Conservation (phyloP, 495 filamentous ascomycete genomes). For the Cercophora scortea region DNA sequence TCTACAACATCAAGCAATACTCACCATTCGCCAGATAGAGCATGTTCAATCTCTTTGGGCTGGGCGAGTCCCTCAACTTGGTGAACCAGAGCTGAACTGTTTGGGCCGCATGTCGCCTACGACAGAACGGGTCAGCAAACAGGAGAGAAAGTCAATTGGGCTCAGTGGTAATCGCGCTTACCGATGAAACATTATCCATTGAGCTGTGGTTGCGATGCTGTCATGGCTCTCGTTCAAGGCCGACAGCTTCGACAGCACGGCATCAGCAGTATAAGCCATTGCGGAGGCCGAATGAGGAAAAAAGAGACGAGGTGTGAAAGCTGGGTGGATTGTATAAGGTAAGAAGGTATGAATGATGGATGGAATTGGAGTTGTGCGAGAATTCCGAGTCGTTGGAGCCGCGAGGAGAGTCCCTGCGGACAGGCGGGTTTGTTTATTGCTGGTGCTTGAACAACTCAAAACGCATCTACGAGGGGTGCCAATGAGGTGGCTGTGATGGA, state of each 20-base stretch:
- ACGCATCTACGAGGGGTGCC: constrained; percentile 9
- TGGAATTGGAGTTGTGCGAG: no score
- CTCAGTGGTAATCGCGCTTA: constrained; percentile 31
- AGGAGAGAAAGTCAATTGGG: no score
- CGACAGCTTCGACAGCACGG: constrained; percentile 86
- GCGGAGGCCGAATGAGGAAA: neutral
- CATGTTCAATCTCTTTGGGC: constrained; percentile 79
- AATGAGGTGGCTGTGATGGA: neutral
- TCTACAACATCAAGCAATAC: constrained; percentile 18
- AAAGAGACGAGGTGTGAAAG: neutral
- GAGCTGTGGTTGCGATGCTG: constrained; percentile 85
- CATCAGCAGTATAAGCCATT: constrained; percentile 94
- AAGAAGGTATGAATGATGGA: no score
- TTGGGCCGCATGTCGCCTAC: constrained; percentile 78
- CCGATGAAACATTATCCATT: constrained; percentile 99
- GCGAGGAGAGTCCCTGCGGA: neutral
- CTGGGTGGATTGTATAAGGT: neutral
- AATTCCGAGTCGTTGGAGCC: no score
- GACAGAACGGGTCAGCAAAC: constrained; percentile 3
- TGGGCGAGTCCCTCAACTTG: constrained; percentile 73
- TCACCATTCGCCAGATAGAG: constrained; percentile 93
- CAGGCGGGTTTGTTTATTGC: neutral
- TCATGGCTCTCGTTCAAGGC: constrained; percentile 94
- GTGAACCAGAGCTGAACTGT: constrained; percentile 86
- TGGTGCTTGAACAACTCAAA: neutral